These are phyloP conservation scores for Jaltomata sinuosa DNA, from an alignment of 257 asterid species.

Conservation along the genomic window DNA sequence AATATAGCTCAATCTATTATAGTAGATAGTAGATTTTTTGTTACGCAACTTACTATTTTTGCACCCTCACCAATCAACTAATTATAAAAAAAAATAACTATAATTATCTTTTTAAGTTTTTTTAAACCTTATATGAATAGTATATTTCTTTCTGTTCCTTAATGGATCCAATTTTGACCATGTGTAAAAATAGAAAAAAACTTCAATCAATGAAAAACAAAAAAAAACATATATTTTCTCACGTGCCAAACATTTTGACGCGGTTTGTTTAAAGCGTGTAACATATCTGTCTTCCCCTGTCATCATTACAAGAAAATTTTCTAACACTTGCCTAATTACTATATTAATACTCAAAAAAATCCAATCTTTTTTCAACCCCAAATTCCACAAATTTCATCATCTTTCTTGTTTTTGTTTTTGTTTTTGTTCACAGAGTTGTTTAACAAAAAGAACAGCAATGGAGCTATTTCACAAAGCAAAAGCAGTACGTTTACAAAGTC, in stretches of 20 bases:
- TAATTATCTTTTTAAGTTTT: not conserved
- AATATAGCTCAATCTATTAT: not conserved
- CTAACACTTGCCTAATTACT: not conserved
- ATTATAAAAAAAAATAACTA: not conserved
- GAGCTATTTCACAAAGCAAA: conserved; percentile 29
- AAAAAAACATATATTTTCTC: not conserved
- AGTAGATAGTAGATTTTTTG: not conserved
- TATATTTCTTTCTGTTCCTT: not conserved
- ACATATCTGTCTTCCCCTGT: conserved; percentile 7
- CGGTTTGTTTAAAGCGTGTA: conserved; percentile 3
- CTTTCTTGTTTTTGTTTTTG: too few relatives aligned
- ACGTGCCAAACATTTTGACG: not conserved
- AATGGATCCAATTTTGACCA: not conserved
- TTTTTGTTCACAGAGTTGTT: conserved; percentile 1
- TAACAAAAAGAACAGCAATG: conserved; percentile 18
- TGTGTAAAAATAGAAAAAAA: not conserved
- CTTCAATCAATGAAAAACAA: not conserved
- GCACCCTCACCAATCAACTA: not conserved
- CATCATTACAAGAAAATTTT: not conserved
- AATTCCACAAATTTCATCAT: not conserved
- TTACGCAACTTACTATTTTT: not conserved
- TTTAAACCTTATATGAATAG: too few relatives aligned
- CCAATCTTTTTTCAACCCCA: not conserved
- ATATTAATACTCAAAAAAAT: not conserved
- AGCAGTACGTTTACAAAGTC: conserved; percentile 20